These are phyloP conservation scores for Aspergillus indologenus DNA, from an alignment of 495 filamentous ascomycete genomes.

Conservation along the genomic window DNA sequence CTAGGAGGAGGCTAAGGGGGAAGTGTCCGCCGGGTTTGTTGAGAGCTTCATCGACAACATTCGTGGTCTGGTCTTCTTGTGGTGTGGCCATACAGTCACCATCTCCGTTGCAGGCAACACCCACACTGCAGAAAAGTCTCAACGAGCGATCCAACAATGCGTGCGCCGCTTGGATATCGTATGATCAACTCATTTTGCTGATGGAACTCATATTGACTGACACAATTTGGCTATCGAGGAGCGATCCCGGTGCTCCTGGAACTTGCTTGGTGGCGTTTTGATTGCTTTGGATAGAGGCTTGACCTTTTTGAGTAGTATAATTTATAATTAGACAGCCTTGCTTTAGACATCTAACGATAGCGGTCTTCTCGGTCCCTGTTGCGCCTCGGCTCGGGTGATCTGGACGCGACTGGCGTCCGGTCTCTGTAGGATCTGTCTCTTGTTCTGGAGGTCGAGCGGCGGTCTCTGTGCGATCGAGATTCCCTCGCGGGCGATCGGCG, in stretches of 20 bases:
- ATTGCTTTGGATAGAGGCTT: constrained; percentile 3
- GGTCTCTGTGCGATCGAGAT: constrained; percentile 21
- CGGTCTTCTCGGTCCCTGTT: constrained; percentile 36
- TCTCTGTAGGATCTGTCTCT: constrained; percentile 27
- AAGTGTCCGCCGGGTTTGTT: neutral
- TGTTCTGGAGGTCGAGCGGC: constrained; percentile 19
- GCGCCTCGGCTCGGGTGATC: constrained; percentile 34
- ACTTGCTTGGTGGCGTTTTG: neutral
- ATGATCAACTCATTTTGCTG: neutral
- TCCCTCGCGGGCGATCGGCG: constrained; percentile 30
- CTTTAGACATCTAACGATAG: constrained; percentile 24
- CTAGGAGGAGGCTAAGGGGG: constrained; percentile 48
- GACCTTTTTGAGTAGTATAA: constrained; percentile 7
- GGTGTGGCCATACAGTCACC: neutral
- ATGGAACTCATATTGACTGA: neutral
- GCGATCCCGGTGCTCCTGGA: neutral
- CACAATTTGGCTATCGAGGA: neutral
- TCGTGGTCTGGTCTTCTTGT: constrained; percentile 1
- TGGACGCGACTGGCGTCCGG: constrained; percentile 28
- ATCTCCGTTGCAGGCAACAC: neutral
- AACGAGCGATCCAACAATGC: neutral
- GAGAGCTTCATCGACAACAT: constrained; percentile 5
- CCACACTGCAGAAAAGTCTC: neutral
- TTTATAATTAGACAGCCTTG: constrained; percentile 6
- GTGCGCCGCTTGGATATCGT: neutral